phyloP scores from a whole-genome alignment of 2,329 filamentous ascomycete species.

The Cytospora mali region DNA sequence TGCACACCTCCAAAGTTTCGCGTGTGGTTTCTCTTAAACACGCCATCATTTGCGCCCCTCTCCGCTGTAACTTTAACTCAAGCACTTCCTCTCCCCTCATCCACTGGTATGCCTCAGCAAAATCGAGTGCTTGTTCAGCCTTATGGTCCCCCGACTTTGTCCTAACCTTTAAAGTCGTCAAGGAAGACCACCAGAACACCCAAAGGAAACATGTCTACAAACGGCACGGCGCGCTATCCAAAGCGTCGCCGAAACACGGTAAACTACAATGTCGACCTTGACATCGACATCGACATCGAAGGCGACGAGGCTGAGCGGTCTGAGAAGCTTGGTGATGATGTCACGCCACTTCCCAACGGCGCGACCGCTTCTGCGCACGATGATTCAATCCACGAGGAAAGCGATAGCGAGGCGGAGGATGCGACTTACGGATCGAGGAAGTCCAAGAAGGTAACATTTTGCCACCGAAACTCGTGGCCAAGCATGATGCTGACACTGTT shows the following conservation, averaged over 20 bases:
- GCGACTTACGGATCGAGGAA: slow-evolving; percentile 6
- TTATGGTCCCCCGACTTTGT: neutral
- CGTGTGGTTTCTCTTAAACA: neutral
- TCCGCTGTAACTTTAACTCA: neutral
- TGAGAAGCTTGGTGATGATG: neutral
- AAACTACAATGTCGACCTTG: neutral
- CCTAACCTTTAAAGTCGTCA: neutral
- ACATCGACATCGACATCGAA: neutral
- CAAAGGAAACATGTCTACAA: neutral
- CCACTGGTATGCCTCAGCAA: neutral
- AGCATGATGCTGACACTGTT: neutral
- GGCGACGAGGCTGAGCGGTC: neutral
- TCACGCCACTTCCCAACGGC: no score
- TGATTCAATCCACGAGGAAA: neutral
- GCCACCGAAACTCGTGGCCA: neutral
- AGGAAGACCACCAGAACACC: neutral
- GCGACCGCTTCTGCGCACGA: neutral
- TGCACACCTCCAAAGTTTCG: neutral
- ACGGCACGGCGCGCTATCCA: slow-evolving; percentile 1
- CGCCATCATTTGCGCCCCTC: neutral
- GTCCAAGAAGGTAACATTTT: slow-evolving; percentile 8
- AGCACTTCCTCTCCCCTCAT: no score
- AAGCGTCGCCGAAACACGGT: slow-evolving; percentile 3
- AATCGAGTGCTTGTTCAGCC: neutral
- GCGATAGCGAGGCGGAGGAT: slow-evolving; percentile 7